Evolutionary conservation across 495 filamentous ascomycete species (phyloP), one percentile per base, ranked within the genome.

Genomic region (Hypoxylon trugodes): DNA sequence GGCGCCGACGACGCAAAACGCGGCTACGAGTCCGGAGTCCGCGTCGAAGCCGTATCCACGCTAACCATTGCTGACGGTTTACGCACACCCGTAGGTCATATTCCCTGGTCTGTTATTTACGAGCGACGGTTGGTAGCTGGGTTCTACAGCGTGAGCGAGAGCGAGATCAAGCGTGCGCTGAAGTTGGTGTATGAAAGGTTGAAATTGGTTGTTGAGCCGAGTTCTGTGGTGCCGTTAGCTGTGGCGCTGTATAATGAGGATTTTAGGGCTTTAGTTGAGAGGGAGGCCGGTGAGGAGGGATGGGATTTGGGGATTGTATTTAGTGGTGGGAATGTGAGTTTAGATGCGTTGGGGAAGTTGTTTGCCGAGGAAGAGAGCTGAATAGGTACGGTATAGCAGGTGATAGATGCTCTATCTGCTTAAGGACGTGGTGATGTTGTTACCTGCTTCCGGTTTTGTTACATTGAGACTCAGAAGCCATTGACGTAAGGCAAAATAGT

Each of bases 151-250:
- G 95, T 94, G 0, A 86, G 79, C 6, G 95, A 98, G 73, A 87
- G 87, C 62, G 85, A 96, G 78, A 97, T 98, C 74, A 84, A 84
- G 75, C 74, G 75, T 7, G 89, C 93, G 2, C 79, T 98, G 85
- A 75, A 79, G 59, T 71, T 97, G 67, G 90, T 94, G 25, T 73
- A 94, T 69, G 94, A 98, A 82, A 76, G 93, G 56, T 87, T 96
- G 84, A 98, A 98, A 85, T 77, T 96, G 37, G 84, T 97, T 37
- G 84, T 97, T 19, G 95, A 98, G 79, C 95, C 95, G 42, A 93
- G 90, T 73, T 85, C 93, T 2, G 92, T 89, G 2, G 93, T 98
- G 16, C 87, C 87, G 10, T 74, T 98, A 64, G 95, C 95, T 3
- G 89, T 89, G 4, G 88, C 86, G 54, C 73, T 98, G 67, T 97